Evolutionary conservation across 345 rosid species (phyloP).

Genomic region (Populus simonii): DNA sequence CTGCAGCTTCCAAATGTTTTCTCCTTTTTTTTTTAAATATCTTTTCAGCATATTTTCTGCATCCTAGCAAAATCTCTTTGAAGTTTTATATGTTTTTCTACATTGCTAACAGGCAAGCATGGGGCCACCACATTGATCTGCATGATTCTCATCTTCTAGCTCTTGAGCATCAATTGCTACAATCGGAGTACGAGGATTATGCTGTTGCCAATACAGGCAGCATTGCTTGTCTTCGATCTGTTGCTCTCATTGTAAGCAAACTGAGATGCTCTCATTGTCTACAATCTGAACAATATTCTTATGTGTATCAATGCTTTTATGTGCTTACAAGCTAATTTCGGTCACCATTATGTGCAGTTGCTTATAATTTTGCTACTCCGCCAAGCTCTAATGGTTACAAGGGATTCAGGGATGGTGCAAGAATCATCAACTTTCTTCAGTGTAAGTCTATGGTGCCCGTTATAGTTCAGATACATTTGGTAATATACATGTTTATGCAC

Average conservation of each 20-base stretch:
- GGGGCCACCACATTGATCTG: slow-evolving; percentile 51
- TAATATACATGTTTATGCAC: background rate
- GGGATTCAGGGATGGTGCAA: slow-evolving; percentile 40
- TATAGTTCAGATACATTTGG: background rate
- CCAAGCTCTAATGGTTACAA: slow-evolving; percentile 47
- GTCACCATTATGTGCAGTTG: slow-evolving; percentile 34
- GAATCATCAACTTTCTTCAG: slow-evolving; percentile 43
- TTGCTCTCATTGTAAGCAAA: slow-evolving; percentile 49
- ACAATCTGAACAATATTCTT: background rate
- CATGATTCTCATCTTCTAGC: slow-evolving; percentile 57
- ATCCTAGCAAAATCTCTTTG: background rate
- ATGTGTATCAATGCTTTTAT: background rate
- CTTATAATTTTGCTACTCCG: slow-evolving; percentile 51
- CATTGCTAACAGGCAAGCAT: slow-evolving; percentile 46
- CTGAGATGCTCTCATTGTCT: too few relatives aligned
- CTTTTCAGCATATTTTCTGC: background rate
- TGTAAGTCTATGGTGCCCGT: slow-evolving; percentile 26
- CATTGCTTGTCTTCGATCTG: slow-evolving; percentile 56
- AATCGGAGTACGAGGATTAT: slow-evolving; percentile 55
- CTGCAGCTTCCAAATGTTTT: background rate
- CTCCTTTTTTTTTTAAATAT: background rate
- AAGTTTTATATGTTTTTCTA: background rate
- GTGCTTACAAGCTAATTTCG: slow-evolving; percentile 3
- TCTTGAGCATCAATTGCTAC: slow-evolving; percentile 47
- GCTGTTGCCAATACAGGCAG: slow-evolving; percentile 48